These are phyloP conservation scores for Dothistroma pini DNA, from an alignment of 2,329 filamentous ascomycete species.

Conservation along the genomic window DNA sequence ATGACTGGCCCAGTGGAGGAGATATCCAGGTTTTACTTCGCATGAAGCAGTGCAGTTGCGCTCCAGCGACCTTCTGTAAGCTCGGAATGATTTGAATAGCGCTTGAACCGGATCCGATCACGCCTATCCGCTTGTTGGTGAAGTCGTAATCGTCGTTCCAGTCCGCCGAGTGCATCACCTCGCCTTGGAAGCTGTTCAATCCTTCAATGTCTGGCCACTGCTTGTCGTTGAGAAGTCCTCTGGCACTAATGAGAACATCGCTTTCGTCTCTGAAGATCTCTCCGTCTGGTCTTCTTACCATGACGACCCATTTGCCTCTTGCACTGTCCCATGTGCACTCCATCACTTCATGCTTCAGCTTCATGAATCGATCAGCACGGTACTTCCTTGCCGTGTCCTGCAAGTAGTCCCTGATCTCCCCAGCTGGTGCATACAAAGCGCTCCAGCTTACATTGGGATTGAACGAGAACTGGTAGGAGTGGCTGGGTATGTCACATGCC, in stretches of 20 bases:
- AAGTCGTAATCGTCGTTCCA: constrained; percentile 36
- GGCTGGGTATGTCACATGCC: constrained; percentile 42
- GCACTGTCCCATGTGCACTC: constrained; percentile 17
- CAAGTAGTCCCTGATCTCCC: constrained; percentile 21
- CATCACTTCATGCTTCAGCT: constrained; percentile 26
- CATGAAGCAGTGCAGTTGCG: constrained; percentile 59
- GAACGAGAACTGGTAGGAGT: constrained; percentile 45
- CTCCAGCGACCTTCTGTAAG: constrained; percentile 34
- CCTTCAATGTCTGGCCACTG: constrained; percentile 34
- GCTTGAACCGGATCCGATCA: constrained; percentile 42
- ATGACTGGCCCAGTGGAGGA: constrained; percentile 47
- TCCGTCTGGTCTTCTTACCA: constrained; percentile 13
- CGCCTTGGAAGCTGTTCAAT: constrained; percentile 36
- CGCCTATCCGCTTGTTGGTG: constrained; percentile 36
- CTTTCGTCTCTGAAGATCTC: constrained; percentile 14
- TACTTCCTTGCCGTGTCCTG: constrained; percentile 17
- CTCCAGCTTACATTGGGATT: constrained; percentile 43
- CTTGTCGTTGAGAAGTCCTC: constrained; percentile 20
- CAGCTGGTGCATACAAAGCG: constrained; percentile 40
- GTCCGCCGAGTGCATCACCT: constrained; percentile 37
- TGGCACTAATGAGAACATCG: constrained; percentile 21
- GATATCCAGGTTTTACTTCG: constrained; percentile 64
- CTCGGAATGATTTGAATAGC: constrained; percentile 42
- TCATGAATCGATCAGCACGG: constrained; percentile 28
- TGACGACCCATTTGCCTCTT: constrained; percentile 18